Evolutionary conservation across 257 asterid genomes (phyloP).

Genomic region (Verbena officinalis): DNA sequence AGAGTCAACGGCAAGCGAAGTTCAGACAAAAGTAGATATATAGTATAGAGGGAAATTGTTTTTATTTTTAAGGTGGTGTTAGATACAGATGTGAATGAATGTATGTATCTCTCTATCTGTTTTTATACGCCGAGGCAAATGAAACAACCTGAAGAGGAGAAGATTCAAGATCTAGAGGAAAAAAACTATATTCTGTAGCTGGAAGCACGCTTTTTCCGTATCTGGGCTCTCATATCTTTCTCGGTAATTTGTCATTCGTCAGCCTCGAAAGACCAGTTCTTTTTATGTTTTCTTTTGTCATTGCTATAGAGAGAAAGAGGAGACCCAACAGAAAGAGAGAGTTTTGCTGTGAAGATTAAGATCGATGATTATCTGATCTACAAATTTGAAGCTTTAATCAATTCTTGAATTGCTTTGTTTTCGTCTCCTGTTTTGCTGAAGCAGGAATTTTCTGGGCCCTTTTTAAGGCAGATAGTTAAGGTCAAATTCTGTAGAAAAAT

Average conservation of each 20-base stretch:
- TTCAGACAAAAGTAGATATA: slow-evolving; percentile 23
- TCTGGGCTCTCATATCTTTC: slow-evolving; percentile 30
- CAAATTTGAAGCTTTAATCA: slow-evolving; percentile 28
- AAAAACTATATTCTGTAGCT: slow-evolving; percentile 29
- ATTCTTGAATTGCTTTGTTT: slow-evolving; percentile 25
- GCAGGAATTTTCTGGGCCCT: not conserved
- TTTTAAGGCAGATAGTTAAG: slow-evolving; percentile 22
- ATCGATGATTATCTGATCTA: slow-evolving; percentile 36
- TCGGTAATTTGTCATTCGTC: slow-evolving; percentile 30
- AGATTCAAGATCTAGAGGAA: slow-evolving; percentile 52
- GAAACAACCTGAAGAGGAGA: slow-evolving; percentile 27
- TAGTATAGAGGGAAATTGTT: slow-evolving; percentile 16
- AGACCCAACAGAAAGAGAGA: too few species aligned
- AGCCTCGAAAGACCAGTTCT: slow-evolving; percentile 17
- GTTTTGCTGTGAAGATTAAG: slow-evolving; percentile 22
- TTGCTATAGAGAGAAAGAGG: not conserved
- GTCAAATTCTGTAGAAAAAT: slow-evolving; percentile 17
- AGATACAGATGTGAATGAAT: slow-evolving; percentile 25
- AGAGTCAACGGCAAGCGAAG: slow-evolving; percentile 43
- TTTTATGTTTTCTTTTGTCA: not conserved
- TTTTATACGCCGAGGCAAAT: slow-evolving; percentile 25
- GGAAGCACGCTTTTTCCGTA: slow-evolving; percentile 4
- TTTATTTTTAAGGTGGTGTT: slow-evolving; percentile 19
- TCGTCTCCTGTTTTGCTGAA: slow-evolving; percentile 9
- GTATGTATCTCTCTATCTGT: slow-evolving; percentile 32